Conservation (phyloP, 495 filamentous ascomycete genomes). For the Aspergillus wentii region DNA sequence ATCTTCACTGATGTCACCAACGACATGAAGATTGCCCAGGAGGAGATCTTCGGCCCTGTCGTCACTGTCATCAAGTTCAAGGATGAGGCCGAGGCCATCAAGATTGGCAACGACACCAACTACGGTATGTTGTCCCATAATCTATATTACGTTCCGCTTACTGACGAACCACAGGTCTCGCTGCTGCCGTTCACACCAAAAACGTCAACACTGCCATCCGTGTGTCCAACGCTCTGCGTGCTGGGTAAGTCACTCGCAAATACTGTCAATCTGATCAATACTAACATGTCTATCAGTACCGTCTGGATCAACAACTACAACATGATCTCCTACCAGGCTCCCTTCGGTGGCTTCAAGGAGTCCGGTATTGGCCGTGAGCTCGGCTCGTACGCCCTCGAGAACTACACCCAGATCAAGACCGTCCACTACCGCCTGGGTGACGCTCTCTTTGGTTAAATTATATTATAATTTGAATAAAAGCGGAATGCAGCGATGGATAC, state of each 20-base stretch:
- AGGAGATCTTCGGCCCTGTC: conserved; percentile 98
- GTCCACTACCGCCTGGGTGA: conserved; percentile 60
- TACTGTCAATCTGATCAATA: neutral
- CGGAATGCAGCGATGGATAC: too few relatives aligned
- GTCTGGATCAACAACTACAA: conserved; percentile 97
- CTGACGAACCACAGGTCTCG: conserved; percentile 52
- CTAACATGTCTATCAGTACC: conserved; percentile 43
- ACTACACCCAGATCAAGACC: conserved; percentile 83
- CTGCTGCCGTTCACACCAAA: conserved; percentile 87
- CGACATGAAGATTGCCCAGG: conserved; percentile 98
- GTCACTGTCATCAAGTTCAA: conserved; percentile 93
- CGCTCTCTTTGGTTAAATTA: conserved; percentile 51
- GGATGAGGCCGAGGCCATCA: conserved; percentile 78
- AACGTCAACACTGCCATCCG: conserved; percentile 91
- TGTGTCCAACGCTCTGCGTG: conserved; percentile 73
- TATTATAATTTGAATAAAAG: neutral
- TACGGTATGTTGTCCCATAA: conserved; percentile 44
- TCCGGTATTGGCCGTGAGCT: conserved; percentile 92
- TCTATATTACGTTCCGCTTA: too few relatives aligned
- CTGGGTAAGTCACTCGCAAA: too few relatives aligned
- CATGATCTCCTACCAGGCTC: conserved; percentile 72
- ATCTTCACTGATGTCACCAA: conserved; percentile 86
- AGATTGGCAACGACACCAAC: conserved; percentile 71
- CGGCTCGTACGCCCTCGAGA: conserved; percentile 85
- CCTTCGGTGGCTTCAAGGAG: conserved; percentile 93